Evolutionary conservation across 495 filamentous ascomycete species (phyloP), one percentile per base, ranked within the genome.

Genomic region (Collariella sp.): DNA sequence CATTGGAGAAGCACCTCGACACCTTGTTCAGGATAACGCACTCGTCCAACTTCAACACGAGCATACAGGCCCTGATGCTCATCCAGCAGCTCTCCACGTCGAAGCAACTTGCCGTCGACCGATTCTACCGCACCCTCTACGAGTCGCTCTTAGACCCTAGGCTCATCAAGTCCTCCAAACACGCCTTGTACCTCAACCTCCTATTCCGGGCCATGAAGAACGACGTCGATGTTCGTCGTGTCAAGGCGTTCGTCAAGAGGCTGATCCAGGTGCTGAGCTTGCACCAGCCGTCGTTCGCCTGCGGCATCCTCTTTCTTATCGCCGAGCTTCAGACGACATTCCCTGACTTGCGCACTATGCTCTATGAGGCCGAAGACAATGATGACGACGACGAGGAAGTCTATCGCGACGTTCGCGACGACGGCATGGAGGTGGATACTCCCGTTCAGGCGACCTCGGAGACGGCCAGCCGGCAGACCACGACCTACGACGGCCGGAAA

Each of bases 31-130:
- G 81, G 59, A 91, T 98, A 57, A 94, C 93, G 0, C 91, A 98
- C 68, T 96, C 93, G 0, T 89, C 93, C 12, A 98, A 97, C 66
- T 97, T 98, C 76, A 97, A 96, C 72, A 98, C 94, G 7, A 91
- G 89, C 64, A 87, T 98, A 26, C 93, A 97, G 68, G 93, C 93
- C 33, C 74, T 98, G 52, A 88, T 95, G 83, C 75, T 98, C 50
- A 93, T 98, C 56, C 93, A 96, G 66, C 94, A 97, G 67, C 79
- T 98, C 26, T 85, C 88, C 5, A 69, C 81, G 15, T 79, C 86
- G 7, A 89, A 94, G 64, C 82, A 91, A 24, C 59, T 79, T 42
- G 82, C 82, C 23, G 80, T 84, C 7, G 94, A 98, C 59, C 82
- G 94, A 40, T 97, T 95, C 72, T 96, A 96, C 69, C 79, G 90